phyloP scores from a whole-genome alignment of 2,329 filamentous ascomycete genomes.

The Rutstroemia sp. region DNA sequence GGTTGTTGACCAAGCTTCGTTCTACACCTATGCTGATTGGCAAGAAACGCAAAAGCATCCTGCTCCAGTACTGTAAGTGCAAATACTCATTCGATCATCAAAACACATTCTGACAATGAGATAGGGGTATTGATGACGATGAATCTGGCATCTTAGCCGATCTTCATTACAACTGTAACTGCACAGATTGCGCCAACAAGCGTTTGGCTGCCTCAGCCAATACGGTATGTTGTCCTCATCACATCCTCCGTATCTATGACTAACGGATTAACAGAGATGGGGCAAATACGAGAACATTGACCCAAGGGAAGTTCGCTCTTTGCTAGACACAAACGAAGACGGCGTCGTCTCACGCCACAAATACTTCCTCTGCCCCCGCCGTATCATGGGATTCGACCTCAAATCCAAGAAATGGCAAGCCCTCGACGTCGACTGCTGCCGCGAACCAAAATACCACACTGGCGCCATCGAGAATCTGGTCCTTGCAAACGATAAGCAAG shows the following conservation, averaged over 20 bases:
- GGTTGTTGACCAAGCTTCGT: constrained; percentile 17
- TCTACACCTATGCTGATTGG: constrained; percentile 20
- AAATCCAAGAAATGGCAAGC: constrained; percentile 21
- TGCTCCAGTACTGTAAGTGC: constrained; percentile 10
- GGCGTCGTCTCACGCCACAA: constrained; percentile 10
- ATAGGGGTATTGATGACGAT: constrained; percentile 15
- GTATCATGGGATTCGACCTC: constrained; percentile 20
- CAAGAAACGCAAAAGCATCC: constrained; percentile 15
- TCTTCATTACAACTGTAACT: constrained; percentile 18
- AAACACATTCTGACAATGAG: neutral
- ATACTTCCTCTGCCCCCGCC: constrained; percentile 18
- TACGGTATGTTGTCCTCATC: neutral
- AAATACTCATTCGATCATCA: neutral
- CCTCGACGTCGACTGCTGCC: constrained; percentile 17
- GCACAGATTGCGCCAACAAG: constrained; percentile 14
- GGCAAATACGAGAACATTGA: constrained; percentile 19
- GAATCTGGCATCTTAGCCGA: constrained; percentile 16
- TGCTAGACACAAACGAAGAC: constrained; percentile 4
- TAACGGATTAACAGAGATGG: constrained; percentile 9
- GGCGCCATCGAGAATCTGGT: constrained; percentile 19
- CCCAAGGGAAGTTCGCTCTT: constrained; percentile 12
- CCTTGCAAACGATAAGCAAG: constrained; percentile 14
- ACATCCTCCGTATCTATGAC: neutral
- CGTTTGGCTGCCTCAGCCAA: constrained; percentile 15
- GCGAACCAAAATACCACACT: constrained; percentile 14